phyloP scores from a whole-genome alignment of 192 early-diverging fungal genomes.

The Entophlyctis luteolus region DNA sequence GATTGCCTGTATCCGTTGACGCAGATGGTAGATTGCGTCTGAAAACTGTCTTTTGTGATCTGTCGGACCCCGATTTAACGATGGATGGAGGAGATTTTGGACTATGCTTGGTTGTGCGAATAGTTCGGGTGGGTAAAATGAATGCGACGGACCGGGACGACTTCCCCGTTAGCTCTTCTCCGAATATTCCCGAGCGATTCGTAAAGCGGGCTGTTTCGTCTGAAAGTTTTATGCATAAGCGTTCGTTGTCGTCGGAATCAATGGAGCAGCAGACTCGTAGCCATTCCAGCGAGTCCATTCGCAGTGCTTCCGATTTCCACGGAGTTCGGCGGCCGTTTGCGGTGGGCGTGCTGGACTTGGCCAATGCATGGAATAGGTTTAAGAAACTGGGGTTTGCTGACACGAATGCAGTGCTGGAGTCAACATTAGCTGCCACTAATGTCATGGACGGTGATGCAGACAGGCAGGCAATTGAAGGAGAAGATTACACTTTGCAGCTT shows the following conservation, averaged over 20 bases:
- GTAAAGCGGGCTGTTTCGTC: neutral
- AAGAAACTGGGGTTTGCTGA: neutral
- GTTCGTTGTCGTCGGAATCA: neutral
- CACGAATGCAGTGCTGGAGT: slow-evolving; percentile 19
- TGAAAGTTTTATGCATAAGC: neutral
- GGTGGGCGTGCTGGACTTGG: slow-evolving; percentile 54
- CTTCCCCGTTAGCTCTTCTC: slow-evolving; percentile 8
- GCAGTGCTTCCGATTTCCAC: neutral
- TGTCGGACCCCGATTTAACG: slow-evolving; percentile 48
- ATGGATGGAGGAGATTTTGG: slow-evolving; percentile 18
- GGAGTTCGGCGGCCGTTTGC: slow-evolving; percentile 59
- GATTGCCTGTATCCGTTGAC: slow-evolving; percentile 45
- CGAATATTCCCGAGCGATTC: neutral
- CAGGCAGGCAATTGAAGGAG: slow-evolving; percentile 6
- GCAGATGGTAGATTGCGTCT: slow-evolving; percentile 37
- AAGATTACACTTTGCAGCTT: slow-evolving; percentile 23
- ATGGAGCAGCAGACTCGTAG: neutral
- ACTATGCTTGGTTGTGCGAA: slow-evolving; percentile 57
- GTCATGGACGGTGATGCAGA: slow-evolving; percentile 17
- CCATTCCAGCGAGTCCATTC: neutral
- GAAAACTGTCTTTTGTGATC: slow-evolving; percentile 57
- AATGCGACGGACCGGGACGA: slow-evolving; percentile 52
- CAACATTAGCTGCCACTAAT: neutral
- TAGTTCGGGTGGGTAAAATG: slow-evolving; percentile 64
- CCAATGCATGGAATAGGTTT: slow-evolving; percentile 35